phyloP scores from a whole-genome alignment of 2,329 filamentous ascomycete genomes.

The Colletotrichum sp. region DNA sequence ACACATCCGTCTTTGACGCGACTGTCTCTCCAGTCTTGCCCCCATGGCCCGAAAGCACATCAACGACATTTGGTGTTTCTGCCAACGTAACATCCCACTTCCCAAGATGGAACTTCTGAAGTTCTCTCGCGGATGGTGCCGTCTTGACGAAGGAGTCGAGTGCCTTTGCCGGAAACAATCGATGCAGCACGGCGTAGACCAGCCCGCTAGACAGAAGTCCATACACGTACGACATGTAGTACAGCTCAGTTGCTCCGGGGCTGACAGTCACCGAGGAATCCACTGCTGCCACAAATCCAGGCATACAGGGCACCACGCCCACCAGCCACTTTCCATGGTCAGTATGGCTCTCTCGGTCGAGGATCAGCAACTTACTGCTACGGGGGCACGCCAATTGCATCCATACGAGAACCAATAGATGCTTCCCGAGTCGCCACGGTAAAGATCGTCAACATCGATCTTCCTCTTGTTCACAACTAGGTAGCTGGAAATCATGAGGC shows the following conservation, averaged over 20 bases:
- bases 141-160: constrained; percentile 35
- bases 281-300: constrained; percentile 47
- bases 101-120: constrained; percentile 31
- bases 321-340: constrained; percentile 37
- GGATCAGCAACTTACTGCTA: constrained; percentile 35
- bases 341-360: not conserved
- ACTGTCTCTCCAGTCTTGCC: not conserved
- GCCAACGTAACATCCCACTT: constrained; percentile 35
- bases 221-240: constrained; percentile 43
- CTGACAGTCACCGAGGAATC: constrained; percentile 35
- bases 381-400: constrained; percentile 43
- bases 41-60: not conserved
- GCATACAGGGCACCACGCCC: constrained; percentile 43
- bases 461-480: constrained; percentile 36
- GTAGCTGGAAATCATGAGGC: constrained; percentile 43
- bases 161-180: constrained; percentile 28
- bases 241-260: constrained; percentile 41
- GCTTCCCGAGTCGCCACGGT: constrained; percentile 30
- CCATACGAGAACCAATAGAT: constrained; percentile 47
- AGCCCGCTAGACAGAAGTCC: constrained; percentile 38
- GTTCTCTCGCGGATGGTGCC: constrained; percentile 25
- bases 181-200: constrained; percentile 36
- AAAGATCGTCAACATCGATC: constrained; percentile 41
- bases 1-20: not conserved
- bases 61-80: constrained; percentile 3